Evolutionary conservation across 306 rosid species (phyloP).

Genomic region (Castanea mollissima): DNA sequence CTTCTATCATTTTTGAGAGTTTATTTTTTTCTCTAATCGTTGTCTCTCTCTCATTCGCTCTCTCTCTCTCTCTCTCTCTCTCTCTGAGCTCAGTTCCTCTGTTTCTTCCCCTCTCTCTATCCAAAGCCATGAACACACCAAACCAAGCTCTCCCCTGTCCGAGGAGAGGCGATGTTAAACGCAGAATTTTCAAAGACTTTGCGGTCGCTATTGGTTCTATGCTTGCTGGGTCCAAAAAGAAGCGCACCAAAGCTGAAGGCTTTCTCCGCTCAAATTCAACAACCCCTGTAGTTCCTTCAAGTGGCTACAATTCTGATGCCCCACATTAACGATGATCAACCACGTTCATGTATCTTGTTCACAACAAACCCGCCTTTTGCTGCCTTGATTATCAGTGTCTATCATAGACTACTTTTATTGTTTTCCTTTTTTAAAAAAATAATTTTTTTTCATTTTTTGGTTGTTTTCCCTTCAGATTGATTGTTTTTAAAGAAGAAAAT

Average conservation of each 20-base stretch:
- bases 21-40: too few relatives aligned
- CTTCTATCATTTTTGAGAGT: fast-evolving
- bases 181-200: constrained; percentile 15
- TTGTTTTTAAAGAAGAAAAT: too few relatives aligned
- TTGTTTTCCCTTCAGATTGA: too few relatives aligned
- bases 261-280: constrained; percentile 18
- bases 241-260: constrained; percentile 9
- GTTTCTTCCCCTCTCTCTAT: not conserved
- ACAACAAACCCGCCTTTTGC: not conserved
- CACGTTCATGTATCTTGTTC: too few relatives aligned
- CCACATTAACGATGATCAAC: too few relatives aligned
- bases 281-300: constrained; percentile 12
- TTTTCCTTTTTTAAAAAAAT: too few relatives aligned
- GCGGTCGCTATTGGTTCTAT: not conserved
- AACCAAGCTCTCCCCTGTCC: constrained; percentile 4
- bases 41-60: not conserved
- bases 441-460: too few relatives aligned
- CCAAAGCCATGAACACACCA: not conserved
- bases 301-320: constrained; percentile 10
- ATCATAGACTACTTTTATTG: not conserved
- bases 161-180: constrained; percentile 38
- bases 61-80: not conserved
- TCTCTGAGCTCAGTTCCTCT: not conserved
- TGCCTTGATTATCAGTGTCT: not conserved
- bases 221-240: not conserved